Evolutionary conservation across 768 basidiomycete genomes (phyloP), one percentile per base, ranked within the genome.

Genomic region (Boletus sp.): DNA sequence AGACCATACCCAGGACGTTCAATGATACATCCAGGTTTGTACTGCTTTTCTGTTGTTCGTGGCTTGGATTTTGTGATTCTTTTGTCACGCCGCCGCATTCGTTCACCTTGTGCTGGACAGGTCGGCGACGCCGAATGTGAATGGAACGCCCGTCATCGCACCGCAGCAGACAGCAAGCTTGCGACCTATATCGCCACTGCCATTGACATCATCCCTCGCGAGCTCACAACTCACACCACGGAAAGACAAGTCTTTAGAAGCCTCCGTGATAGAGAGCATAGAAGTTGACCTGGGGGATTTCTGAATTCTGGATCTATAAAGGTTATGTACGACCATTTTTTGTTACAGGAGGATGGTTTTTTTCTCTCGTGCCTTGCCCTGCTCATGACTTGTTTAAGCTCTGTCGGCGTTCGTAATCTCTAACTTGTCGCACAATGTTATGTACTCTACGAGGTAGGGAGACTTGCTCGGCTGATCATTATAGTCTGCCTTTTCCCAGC

Each of bases 251-350:
- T 74, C 75, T 18, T 77, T 87, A 51, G 84, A 86, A 66, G 76
- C 80, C 6, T 75, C 79, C 18, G 69, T 90, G 39, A 80, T 88
- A 60, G 84, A 87, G 47, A 79, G 79, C 30, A 79, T 91, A 61
- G 89, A 91, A 60, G 79, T 91, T 57, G 89, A 91, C 69, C 75
- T 91, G 45, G 89, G 89, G 50, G 89, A 91, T 71, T 91, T 91
- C 71, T 91, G 71, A 67, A 66, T 42, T 49, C 46, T 10, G 47
- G 15, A 56, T 46, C 52, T 55, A 28, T 39, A 28, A 50, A 58
- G 5, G 28, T 44, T 7, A 37, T 47, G 50, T 66, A 46, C 20
- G 41, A 50, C 18, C 30, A 56, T 51, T 41, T 50, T 37, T 51
- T 29, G 10, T 41, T 41, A 59, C 35, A 14, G 42, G 28, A 41